These are phyloP conservation scores for Cladophialophora bantiana DNA, from an alignment of 2,329 filamentous ascomycete genomes.

Conservation along the genomic window DNA sequence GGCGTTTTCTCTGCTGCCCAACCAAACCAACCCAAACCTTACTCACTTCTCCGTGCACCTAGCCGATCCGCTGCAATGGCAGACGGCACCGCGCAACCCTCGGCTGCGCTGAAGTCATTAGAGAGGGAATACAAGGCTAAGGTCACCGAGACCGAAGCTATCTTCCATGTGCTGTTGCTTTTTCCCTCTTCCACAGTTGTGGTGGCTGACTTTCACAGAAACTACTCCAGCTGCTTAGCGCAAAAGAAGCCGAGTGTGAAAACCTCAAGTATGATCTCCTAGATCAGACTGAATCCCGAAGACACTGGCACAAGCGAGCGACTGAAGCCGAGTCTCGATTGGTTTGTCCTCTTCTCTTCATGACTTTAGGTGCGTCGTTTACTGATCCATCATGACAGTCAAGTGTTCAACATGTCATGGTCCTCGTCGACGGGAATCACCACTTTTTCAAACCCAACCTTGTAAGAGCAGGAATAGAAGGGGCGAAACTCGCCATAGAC, in stretches of 20 bases:
- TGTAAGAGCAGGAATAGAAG: slow-evolving; percentile 24
- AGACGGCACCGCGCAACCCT: slow-evolving; percentile 10
- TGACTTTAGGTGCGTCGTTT: slow-evolving; percentile 1
- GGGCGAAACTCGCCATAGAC: slow-evolving; percentile 25
- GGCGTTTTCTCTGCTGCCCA: not conserved
- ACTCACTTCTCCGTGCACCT: not conserved
- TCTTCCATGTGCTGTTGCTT: slow-evolving; percentile 24
- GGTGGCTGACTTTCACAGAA: slow-evolving; percentile 21
- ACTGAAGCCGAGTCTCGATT: slow-evolving; percentile 30
- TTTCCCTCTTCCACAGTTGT: not conserved
- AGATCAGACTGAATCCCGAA: slow-evolving; percentile 33
- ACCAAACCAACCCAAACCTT: not conserved
- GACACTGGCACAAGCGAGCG: slow-evolving; percentile 35
- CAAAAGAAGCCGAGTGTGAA: slow-evolving; percentile 23
- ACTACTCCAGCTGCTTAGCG: slow-evolving; percentile 20
- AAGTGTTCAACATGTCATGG: slow-evolving; percentile 33
- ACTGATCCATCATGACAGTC: slow-evolving; percentile 25
- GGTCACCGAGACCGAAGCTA: slow-evolving; percentile 15
- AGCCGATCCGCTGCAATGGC: slow-evolving; percentile 16
- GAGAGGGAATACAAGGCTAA: slow-evolving; percentile 28
- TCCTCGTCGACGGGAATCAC: slow-evolving; percentile 36
- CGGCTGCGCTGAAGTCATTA: slow-evolving; percentile 17
- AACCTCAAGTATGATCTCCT: slow-evolving; percentile 33
- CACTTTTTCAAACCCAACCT: slow-evolving; percentile 32
- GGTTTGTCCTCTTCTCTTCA: slow-evolving; percentile 17